These are phyloP conservation scores for Solanum paucissectum DNA, from an alignment of 257 asterid species.

Conservation along the genomic window DNA sequence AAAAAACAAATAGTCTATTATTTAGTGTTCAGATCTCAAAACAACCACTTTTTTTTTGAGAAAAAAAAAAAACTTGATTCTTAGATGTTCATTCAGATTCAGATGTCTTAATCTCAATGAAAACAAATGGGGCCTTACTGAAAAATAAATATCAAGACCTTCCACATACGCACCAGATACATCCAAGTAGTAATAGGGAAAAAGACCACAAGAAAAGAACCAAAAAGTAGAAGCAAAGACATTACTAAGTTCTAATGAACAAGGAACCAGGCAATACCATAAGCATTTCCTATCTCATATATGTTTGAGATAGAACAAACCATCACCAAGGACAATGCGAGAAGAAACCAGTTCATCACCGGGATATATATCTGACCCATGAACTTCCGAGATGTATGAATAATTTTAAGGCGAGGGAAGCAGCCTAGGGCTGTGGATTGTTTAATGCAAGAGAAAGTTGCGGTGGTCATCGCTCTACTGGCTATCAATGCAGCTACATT, in stretches of 20 bases:
- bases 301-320: slow-evolving; percentile 82
- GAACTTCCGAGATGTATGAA: slow-evolving; percentile 87
- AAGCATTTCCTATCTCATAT: slow-evolving; percentile 97
- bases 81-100: background rate
- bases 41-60: background rate
- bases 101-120: background rate
- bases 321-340: slow-evolving; percentile 60
- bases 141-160: background rate
- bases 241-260: background rate
- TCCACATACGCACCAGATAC: background rate
- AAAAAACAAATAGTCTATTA: background rate
- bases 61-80: background rate
- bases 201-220: background rate
- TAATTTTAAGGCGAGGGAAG: slow-evolving; percentile 90
- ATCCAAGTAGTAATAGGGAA: background rate
- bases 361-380: slow-evolving; percentile 99
- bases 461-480: slow-evolving; percentile 92
- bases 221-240: background rate
- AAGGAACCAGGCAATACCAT: slow-evolving; percentile 47
- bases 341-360: slow-evolving; percentile 91
- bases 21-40: background rate
- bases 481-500: slow-evolving; percentile 90
- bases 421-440: slow-evolving; percentile 96
- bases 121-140: background rate
- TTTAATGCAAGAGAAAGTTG: slow-evolving; percentile 87